Conservation (phyloP, 2,329 filamentous ascomycete species). For the Clonostachys chloroleuca region DNA sequence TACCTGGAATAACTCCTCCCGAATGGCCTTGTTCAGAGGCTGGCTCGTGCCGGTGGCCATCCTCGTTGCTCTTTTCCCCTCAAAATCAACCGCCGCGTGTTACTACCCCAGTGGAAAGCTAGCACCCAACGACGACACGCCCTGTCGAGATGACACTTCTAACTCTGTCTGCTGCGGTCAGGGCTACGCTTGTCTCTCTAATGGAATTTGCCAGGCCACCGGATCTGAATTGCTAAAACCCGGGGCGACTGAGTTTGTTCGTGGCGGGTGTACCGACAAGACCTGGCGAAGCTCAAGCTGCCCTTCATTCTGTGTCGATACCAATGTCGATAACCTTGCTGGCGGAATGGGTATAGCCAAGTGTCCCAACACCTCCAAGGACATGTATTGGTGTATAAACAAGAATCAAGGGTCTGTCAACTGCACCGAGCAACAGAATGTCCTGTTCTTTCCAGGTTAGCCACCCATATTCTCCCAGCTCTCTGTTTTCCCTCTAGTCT, state of each 20-base stretch:
- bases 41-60: background rate
- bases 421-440: background rate
- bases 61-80: background rate
- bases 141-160: conserved; percentile 16
- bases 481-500: too few species aligned
- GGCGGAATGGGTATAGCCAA: conserved; percentile 13
- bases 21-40: too few species aligned
- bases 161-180: conserved; percentile 25
- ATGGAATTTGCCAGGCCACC: conserved; percentile 22
- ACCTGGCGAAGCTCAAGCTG: conserved; percentile 20
- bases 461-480: too few species aligned
- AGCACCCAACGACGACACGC: conserved; percentile 19
- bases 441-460: conserved; percentile 1
- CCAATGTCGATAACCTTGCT: conserved; percentile 7
- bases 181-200: conserved; percentile 27
- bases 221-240: conserved; percentile 11
- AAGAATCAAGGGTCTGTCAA: background rate
- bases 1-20: too few species aligned
- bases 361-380: conserved; percentile 4
- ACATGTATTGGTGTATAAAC: conserved; percentile 18
- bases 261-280: conserved; percentile 26
- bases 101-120: conserved; percentile 20
- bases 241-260: conserved; percentile 14
- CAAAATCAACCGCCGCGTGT: conserved; percentile 8
- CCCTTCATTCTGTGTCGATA: conserved; percentile 23